A percentile compares a stretch with the other conserved stretches of the same genome.
These are phyloP conservation scores for Cicer judaicum DNA, from an alignment of 306 rosid genomes.

Conservation along the genomic window DNA sequence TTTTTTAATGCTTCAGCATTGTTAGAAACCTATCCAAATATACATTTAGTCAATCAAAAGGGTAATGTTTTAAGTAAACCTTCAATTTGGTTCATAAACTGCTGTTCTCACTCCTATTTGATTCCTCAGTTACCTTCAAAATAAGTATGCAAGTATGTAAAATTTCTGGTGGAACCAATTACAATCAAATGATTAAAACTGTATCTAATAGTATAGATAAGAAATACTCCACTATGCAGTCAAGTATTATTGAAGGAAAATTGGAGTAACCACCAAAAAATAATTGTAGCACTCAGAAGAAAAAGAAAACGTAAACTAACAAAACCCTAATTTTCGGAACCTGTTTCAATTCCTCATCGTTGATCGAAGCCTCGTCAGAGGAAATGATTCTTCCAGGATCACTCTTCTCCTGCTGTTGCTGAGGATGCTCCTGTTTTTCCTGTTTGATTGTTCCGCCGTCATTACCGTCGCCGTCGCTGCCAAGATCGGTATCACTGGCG, in stretches of 20 bases:
- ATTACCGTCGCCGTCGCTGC: constrained; percentile 18
- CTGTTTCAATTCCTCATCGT: constrained; percentile 45
- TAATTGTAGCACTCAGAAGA: background rate
- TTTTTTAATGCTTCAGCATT: background rate
- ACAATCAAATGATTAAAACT: background rate
- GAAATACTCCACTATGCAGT: background rate
- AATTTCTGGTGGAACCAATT: background rate
- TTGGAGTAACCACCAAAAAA: background rate
- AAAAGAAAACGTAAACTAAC: background rate
- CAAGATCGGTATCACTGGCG: constrained; percentile 54
- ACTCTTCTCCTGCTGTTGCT: constrained; percentile 19
- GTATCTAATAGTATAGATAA: background rate
- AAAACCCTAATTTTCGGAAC: constrained; percentile 37
- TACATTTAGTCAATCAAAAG: background rate
- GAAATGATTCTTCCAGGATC: constrained; percentile 30
- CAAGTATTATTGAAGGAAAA: background rate
- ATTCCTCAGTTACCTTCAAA: too few relatives aligned
- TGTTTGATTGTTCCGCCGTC: constrained; percentile 2
- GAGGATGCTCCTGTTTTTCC: background rate
- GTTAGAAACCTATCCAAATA: background rate
- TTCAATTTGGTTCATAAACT: too few relatives aligned
- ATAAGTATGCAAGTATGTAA: background rate
- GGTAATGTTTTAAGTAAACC: too few relatives aligned
- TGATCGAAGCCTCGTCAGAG: constrained; percentile 39
- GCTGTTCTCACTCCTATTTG: too few relatives aligned